These are phyloP conservation scores for Teunomyces atbi DNA, from an alignment of 805 yeast genomes.

Conservation along the genomic window DNA sequence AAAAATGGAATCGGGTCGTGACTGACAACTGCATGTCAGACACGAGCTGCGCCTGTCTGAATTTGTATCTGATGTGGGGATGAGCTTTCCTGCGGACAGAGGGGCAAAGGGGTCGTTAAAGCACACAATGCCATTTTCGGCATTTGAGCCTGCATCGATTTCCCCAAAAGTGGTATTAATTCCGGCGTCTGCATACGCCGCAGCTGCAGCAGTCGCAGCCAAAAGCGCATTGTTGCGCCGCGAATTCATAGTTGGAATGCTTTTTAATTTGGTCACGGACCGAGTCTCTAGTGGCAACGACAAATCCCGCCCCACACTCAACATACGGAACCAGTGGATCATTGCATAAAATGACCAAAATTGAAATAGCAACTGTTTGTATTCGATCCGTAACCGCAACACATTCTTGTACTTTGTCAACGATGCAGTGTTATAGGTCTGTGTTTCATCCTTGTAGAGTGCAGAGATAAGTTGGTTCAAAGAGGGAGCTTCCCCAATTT, in stretches of 20 bases:
- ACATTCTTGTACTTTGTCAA: constrained; percentile 32
- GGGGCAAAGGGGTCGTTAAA: not conserved
- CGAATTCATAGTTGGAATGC: constrained; percentile 21
- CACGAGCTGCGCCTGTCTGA: not conserved
- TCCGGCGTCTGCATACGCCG: constrained; percentile 5
- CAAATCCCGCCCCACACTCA: constrained; percentile 36
- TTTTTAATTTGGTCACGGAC: constrained; percentile 21
- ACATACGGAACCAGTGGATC: constrained; percentile 37
- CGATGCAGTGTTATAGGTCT: constrained; percentile 14
- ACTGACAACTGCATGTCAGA: not conserved
- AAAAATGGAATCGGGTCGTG: not conserved
- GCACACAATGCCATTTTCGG: not conserved
- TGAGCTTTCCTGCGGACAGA: not conserved
- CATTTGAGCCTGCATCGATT: not conserved
- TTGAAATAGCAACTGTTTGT: constrained; percentile 36
- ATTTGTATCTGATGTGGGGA: not conserved
- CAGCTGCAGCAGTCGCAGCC: constrained; percentile 21
- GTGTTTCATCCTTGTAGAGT: constrained; percentile 21
- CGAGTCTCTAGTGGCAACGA: constrained; percentile 29
- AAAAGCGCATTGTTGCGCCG: constrained; percentile 23
- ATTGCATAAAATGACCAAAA: constrained; percentile 42
- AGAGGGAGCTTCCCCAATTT: constrained; percentile 38
- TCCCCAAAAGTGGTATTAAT: not conserved
- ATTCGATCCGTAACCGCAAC: constrained; percentile 38
- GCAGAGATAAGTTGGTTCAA: constrained; percentile 22